These are phyloP conservation scores for Termitomyces heimii DNA, from an alignment of 768 basidiomycete genomes.

Conservation along the genomic window DNA sequence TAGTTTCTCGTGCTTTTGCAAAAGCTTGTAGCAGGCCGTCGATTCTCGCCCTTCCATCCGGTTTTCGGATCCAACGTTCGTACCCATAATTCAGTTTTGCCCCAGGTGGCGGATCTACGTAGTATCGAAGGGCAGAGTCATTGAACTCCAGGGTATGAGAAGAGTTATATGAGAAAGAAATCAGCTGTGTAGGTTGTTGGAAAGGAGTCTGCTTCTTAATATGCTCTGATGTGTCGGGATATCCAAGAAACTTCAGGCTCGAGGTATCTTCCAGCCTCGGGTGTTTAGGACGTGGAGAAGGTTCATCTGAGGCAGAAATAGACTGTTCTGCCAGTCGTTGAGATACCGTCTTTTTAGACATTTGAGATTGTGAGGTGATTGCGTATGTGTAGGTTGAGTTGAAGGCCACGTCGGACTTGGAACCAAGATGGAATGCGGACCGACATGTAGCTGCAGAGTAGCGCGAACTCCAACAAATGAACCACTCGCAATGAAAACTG, in stretches of 20 bases:
- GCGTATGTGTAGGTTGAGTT: background rate
- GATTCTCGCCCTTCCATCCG: conserved; percentile 61
- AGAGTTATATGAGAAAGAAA: conserved; percentile 69
- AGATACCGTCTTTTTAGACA: conserved; percentile 14
- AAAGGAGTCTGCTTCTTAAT: conserved; percentile 35
- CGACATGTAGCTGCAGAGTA: background rate
- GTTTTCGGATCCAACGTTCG: conserved; percentile 62
- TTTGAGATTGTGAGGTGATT: background rate
- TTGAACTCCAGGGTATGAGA: conserved; percentile 53
- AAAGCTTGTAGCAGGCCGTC: conserved; percentile 63
- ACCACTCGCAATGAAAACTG: no score
- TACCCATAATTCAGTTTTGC: conserved; percentile 70
- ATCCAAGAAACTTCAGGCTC: conserved; percentile 8
- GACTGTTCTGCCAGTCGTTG: conserved; percentile 1
- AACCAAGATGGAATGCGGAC: background rate
- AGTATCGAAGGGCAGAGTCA: conserved; percentile 68
- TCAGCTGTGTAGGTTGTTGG: conserved; percentile 63
- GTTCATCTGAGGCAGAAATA: background rate
- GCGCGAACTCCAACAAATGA: background rate
- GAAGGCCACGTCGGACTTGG: background rate
- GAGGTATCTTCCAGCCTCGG: background rate
- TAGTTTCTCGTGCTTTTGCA: conserved; percentile 31
- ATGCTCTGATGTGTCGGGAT: conserved; percentile 14
- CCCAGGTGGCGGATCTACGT: conserved; percentile 55
- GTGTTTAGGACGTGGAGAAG: background rate